Evolutionary conservation across 345 rosid genomes (phyloP).

Genomic region (Eucalyptus shirleyi): DNA sequence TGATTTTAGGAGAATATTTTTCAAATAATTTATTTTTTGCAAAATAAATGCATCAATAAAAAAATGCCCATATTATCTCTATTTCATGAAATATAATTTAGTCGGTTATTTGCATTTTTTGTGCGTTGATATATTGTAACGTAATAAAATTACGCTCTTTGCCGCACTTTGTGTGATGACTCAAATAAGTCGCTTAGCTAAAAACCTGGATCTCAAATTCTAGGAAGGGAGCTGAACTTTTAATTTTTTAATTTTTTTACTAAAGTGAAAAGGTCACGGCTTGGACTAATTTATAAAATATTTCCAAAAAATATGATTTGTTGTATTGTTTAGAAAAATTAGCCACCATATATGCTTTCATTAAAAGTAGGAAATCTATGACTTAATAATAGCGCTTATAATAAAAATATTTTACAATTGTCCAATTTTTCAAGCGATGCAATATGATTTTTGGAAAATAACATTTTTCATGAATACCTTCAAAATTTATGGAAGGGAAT

Average conservation of each 20-base stretch:
- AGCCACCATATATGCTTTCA: too few species aligned
- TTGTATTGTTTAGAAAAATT: too few species aligned
- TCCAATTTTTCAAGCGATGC: too few species aligned
- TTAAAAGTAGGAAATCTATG: too few species aligned
- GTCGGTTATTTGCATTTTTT: background rate
- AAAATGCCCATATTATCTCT: background rate
- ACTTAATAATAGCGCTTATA: too few species aligned
- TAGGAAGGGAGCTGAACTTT: background rate
- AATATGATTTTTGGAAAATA: too few species aligned
- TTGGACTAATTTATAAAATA: too few species aligned
- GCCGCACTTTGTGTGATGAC: background rate
- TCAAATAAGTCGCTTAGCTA: background rate
- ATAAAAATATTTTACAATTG: accelerated
- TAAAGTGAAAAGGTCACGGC: too few species aligned
- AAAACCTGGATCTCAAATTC: background rate
- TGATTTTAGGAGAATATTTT: background rate
- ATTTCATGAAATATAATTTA: background rate
- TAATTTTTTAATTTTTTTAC: background rate
- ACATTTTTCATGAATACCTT: too few species aligned
- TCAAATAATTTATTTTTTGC: background rate
- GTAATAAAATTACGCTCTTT: background rate
- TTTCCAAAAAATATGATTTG: too few species aligned
- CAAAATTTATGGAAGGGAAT: background rate
- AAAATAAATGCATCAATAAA: background rate
- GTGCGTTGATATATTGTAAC: background rate